phyloP scores from a whole-genome alignment of 2,329 filamentous ascomycete genomes.

The Parascedosporium putredinis region DNA sequence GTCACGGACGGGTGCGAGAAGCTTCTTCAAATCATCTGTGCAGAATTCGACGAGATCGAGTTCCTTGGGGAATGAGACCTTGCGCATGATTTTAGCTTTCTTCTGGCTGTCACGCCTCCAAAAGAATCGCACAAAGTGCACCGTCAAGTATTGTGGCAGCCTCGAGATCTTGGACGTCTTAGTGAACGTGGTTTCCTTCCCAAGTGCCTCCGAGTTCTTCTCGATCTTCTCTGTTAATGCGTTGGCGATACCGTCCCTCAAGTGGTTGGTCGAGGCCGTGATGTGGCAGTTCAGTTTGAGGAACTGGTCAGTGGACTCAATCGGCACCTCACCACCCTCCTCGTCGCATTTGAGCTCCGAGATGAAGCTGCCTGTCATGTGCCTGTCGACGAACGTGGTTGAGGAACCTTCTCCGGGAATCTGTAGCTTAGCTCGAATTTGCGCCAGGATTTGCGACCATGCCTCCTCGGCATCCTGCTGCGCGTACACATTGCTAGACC shows the following conservation, averaged over 20 bases:
- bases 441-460: constrained; percentile 88
- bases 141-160: constrained; percentile 86
- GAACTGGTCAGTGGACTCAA: constrained; percentile 63
- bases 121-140: constrained; percentile 97
- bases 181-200: constrained; percentile 72
- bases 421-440: constrained; percentile 68
- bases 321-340: constrained; percentile 61
- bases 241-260: constrained; percentile 76
- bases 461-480: constrained; percentile 98
- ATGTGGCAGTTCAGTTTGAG: constrained; percentile 97
- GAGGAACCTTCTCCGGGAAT: constrained; percentile 39
- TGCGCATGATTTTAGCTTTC: constrained; percentile 99
- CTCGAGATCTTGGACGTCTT: constrained; percentile 85
- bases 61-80: constrained; percentile 91
- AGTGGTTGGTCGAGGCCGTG: constrained; percentile 72
- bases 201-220: constrained; percentile 72
- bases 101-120: constrained; percentile 94
- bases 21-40: constrained; percentile 74
- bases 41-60: constrained; percentile 92
- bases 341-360: constrained; percentile 72
- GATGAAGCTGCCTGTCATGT: constrained; percentile 74
- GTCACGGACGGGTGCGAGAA: constrained; percentile 85
- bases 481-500: constrained; percentile 75
- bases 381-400: constrained; percentile 76
- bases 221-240: constrained; percentile 82